Conservation (phyloP, 768 basidiomycete genomes). For the Lactarius indigo region DNA sequence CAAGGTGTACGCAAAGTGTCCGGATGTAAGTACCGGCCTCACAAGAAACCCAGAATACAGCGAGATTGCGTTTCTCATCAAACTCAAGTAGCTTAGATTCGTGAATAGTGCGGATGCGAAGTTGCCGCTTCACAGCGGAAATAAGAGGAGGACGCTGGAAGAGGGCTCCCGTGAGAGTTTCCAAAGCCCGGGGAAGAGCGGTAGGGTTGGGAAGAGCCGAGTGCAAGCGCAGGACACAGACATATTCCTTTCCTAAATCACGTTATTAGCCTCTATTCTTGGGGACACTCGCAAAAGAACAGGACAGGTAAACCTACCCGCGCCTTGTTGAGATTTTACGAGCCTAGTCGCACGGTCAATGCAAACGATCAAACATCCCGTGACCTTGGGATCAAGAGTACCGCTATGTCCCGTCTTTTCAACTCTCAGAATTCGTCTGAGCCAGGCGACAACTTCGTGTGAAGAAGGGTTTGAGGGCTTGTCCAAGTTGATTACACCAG, state of each 20-base stretch:
- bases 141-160: constrained; percentile 99
- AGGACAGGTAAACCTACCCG: constrained; percentile 53
- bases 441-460: constrained; percentile 99
- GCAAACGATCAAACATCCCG: constrained; percentile 97
- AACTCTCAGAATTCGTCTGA: constrained; percentile 91
- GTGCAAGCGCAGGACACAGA: constrained; percentile 93
- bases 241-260: constrained; percentile 88
- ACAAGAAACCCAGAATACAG: constrained; percentile 98
- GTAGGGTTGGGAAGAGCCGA: constrained; percentile 75
- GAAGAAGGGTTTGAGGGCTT: constrained; percentile 99
- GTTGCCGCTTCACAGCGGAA: constrained; percentile 97
- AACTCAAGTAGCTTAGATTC: constrained; percentile 95
- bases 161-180: constrained; percentile 95
- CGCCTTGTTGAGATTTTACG: constrained; percentile 98
- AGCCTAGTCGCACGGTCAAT: constrained; percentile 97
- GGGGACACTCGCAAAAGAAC: too few species aligned
- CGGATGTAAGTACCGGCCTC: constrained; percentile 97
- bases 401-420: constrained; percentile 99
- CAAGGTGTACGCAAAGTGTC: constrained; percentile 96
- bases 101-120: constrained; percentile 96
- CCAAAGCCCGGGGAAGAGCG: constrained; percentile 86
- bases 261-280: neutral
- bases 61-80: constrained; percentile 94
- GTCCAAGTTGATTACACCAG: constrained; percentile 98
- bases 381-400: constrained; percentile 98